Evolutionary conservation across 2,329 filamentous ascomycete species (phyloP).

Genomic region (Neofusicoccum sp.): DNA sequence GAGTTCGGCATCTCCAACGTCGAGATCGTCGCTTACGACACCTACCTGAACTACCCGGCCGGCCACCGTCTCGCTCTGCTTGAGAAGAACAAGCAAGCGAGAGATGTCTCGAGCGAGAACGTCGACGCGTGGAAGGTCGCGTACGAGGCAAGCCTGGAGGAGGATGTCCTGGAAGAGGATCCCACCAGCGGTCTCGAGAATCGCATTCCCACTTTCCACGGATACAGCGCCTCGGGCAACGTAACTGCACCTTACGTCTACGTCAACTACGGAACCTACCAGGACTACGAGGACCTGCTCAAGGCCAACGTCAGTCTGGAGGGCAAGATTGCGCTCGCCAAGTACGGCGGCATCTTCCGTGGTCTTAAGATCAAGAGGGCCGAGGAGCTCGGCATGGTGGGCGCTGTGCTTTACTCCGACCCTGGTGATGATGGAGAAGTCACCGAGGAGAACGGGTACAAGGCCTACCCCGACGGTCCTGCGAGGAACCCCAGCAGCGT

Average conservation of each 20-base stretch:
- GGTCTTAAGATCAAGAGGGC: slow-evolving; percentile 91
- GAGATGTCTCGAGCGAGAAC: slow-evolving; percentile 43
- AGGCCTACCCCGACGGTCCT: slow-evolving; percentile 79
- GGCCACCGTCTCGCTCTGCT: slow-evolving; percentile 48
- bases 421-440: slow-evolving; percentile 83
- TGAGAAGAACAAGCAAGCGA: slow-evolving; percentile 58
- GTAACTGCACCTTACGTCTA: slow-evolving; percentile 85
- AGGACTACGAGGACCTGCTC: slow-evolving; percentile 79
- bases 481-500: slow-evolving; percentile 86
- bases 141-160: slow-evolving; percentile 78
- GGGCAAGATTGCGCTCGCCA: slow-evolving; percentile 83
- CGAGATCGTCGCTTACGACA: slow-evolving; percentile 49
- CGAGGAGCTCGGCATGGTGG: slow-evolving; percentile 85
- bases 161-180: slow-evolving; percentile 83
- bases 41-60: slow-evolving; percentile 52
- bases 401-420: slow-evolving; percentile 81
- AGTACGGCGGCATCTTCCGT: slow-evolving; percentile 83
- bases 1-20: slow-evolving; percentile 48
- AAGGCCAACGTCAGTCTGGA: slow-evolving; percentile 70
- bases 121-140: slow-evolving; percentile 57
- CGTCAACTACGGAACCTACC: slow-evolving; percentile 85
- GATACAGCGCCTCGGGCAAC: slow-evolving; percentile 89
- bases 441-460: slow-evolving; percentile 77
- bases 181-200: slow-evolving; percentile 69
- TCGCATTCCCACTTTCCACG: slow-evolving; percentile 86